Percentiles rank a stretch among this genome's conserved stretches.
Evolutionary conservation across 345 rosid species (phyloP).

Genomic region (Lagerstroemia speciosa): DNA sequence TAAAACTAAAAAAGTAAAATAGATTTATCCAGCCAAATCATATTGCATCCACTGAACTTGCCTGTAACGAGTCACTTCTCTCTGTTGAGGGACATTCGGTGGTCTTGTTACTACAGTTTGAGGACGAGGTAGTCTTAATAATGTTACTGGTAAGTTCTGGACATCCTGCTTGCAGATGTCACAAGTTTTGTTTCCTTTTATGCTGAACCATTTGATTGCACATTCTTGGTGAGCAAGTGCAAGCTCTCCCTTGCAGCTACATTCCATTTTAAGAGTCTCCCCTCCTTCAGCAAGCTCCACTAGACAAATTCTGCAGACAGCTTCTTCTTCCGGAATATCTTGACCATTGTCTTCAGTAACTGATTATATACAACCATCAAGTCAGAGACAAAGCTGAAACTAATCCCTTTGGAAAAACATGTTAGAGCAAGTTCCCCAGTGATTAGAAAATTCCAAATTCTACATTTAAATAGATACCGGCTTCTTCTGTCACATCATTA

Average conservation of each 20-base stretch:
- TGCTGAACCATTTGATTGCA: slow-evolving; percentile 58
- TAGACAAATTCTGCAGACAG: slow-evolving; percentile 55
- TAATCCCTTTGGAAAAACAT: neutral
- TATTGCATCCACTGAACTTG: slow-evolving; percentile 17
- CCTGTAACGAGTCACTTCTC: slow-evolving; percentile 31
- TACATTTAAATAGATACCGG: slow-evolving; percentile 12
- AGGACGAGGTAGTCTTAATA: slow-evolving; percentile 33
- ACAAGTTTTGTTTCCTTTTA: slow-evolving; percentile 49
- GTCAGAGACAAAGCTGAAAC: neutral
- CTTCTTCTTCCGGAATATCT: slow-evolving; percentile 14
- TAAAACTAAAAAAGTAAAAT: too few species aligned
- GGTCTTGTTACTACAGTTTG: slow-evolving; percentile 23
- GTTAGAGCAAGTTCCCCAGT: neutral
- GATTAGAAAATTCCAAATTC: neutral
- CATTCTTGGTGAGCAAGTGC: slow-evolving; percentile 64
- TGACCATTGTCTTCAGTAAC: slow-evolving; percentile 30
- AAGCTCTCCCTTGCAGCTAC: slow-evolving; percentile 60
- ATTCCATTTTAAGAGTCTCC: slow-evolving; percentile 49
- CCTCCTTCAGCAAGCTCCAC: slow-evolving; percentile 43
- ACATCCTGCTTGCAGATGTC: slow-evolving; percentile 60
- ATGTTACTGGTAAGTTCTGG: slow-evolving; percentile 42
- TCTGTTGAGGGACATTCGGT: slow-evolving; percentile 17
- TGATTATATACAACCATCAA: slow-evolving; percentile 6
- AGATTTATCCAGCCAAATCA: too few species aligned
- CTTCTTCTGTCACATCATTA: slow-evolving; percentile 19